These are phyloP conservation scores for Hypoxylon sp. DNA, from an alignment of 2,329 filamentous ascomycete genomes.

Conservation along the genomic window DNA sequence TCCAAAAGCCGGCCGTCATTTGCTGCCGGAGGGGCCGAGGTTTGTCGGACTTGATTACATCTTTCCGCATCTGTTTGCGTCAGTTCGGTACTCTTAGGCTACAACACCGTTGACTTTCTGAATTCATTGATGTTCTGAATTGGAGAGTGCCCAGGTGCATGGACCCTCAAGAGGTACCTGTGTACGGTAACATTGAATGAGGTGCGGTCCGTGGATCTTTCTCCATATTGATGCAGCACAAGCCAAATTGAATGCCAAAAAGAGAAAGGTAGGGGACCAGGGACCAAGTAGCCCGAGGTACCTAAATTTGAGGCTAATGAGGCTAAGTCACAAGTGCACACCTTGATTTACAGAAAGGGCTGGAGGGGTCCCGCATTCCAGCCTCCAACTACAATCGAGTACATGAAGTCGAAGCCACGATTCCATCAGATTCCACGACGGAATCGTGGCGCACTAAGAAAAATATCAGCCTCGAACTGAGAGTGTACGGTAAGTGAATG, in stretches of 20 bases:
- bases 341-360: too few relatives aligned
- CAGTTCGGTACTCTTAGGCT: background rate
- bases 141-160: background rate
- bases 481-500: too few relatives aligned
- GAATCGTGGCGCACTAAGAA: slow-evolving; percentile 49
- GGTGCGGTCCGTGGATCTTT: slow-evolving; percentile 19
- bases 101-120: too few relatives aligned
- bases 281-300: slow-evolving; percentile 43
- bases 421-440: slow-evolving; percentile 54
- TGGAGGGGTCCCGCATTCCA: slow-evolving; percentile 23
- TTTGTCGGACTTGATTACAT: slow-evolving; percentile 10
- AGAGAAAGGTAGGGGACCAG: slow-evolving; percentile 28
- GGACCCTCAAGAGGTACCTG: background rate
- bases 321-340: slow-evolving; percentile 41
- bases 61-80: background rate
- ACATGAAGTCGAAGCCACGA: slow-evolving; percentile 50
- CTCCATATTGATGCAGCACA: slow-evolving; percentile 41
- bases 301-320: slow-evolving; percentile 48
- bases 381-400: slow-evolving; percentile 43
- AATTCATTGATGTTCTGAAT: too few relatives aligned
- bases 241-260: slow-evolving; percentile 40
- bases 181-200: slow-evolving; percentile 7
- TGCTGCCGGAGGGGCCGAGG: slow-evolving; percentile 15
- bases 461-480: slow-evolving; percentile 50
- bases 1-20: background rate